A percentile compares a stretch with the other conserved stretches of the same genome.
These are phyloP conservation scores for Phaseolus coccineus DNA, from an alignment of 331 rosid species.

Conservation along the genomic window DNA sequence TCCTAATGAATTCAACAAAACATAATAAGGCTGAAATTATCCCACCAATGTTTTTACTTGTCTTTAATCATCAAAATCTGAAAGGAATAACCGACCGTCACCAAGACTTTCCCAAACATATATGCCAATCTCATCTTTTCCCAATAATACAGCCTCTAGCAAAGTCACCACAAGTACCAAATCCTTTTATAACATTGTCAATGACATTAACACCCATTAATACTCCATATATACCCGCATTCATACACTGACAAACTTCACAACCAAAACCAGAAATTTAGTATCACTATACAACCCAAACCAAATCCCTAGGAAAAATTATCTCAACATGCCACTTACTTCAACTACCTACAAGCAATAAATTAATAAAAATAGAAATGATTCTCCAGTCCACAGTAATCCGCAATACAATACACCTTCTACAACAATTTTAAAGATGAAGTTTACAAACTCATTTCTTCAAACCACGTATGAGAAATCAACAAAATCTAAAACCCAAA, in stretches of 20 bases:
- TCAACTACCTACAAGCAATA: neutral
- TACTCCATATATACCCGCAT: no score
- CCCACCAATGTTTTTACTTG: constrained; percentile 15
- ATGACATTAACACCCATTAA: neutral
- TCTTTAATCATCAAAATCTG: constrained; percentile 4
- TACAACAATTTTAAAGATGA: neutral
- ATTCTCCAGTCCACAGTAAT: neutral
- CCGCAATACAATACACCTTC: neutral
- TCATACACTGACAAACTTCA: constrained; percentile 10
- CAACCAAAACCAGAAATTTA: neutral
- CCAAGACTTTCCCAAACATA: neutral
- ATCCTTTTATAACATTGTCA: constrained; percentile 3
- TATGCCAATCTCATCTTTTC: constrained; percentile 1
- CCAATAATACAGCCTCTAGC: neutral
- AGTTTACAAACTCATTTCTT: neutral
- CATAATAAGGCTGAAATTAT: neutral
- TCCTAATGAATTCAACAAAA: neutral
- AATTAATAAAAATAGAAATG: neutral
- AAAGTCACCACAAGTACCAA: neutral
- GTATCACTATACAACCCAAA: constrained; percentile 23
- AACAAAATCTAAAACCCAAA: neutral
- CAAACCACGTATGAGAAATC: neutral
- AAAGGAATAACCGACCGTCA: neutral
- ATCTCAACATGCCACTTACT: constrained; percentile 1
- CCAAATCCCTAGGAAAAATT: neutral